A percentile compares a stretch with the other conserved stretches of the same genome.
phyloP scores from a whole-genome alignment of 495 filamentous ascomycete genomes.

The Xylaria cubensis region DNA sequence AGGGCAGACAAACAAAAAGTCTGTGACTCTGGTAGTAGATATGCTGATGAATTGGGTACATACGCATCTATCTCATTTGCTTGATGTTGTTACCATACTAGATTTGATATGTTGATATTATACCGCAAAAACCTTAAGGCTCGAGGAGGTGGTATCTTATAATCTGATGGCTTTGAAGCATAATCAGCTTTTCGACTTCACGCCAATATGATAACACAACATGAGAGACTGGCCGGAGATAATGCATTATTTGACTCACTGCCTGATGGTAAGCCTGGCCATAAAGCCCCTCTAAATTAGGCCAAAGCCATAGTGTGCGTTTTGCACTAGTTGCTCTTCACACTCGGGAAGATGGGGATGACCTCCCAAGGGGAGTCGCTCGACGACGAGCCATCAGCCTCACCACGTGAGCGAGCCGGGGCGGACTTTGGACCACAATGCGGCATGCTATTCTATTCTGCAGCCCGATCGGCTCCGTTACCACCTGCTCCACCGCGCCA shows the following conservation, averaged over 20 bases:
- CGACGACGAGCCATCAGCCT: slow-evolving; percentile 14
- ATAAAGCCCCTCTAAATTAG: neutral
- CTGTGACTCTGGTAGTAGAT: neutral
- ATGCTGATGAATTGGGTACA: slow-evolving; percentile 2
- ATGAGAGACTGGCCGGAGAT: neutral
- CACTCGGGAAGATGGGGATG: slow-evolving; percentile 10
- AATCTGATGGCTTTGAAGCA: neutral
- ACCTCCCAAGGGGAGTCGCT: slow-evolving; percentile 18
- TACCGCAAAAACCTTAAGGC: neutral
- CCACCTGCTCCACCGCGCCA: slow-evolving; percentile 49
- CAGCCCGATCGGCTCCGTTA: slow-evolving; percentile 32
- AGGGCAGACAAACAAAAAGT: neutral
- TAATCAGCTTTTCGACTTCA: neutral
- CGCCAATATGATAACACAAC: neutral
- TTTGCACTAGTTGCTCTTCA: slow-evolving; percentile 12
- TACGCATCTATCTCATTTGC: slow-evolving; percentile 22
- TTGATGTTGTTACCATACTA: neutral
- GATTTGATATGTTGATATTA: slow-evolving; percentile 7
- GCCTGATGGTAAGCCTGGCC: slow-evolving; percentile 9
- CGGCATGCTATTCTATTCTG: slow-evolving; percentile 34
- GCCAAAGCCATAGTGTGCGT: neutral
- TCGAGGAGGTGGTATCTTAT: neutral
- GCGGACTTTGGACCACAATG: slow-evolving; percentile 20
- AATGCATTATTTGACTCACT: slow-evolving; percentile 17
- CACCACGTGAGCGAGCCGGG: slow-evolving; percentile 18